phyloP scores from a whole-genome alignment of 2,329 filamentous ascomycete genomes.

The Colletotrichum kahawae region DNA sequence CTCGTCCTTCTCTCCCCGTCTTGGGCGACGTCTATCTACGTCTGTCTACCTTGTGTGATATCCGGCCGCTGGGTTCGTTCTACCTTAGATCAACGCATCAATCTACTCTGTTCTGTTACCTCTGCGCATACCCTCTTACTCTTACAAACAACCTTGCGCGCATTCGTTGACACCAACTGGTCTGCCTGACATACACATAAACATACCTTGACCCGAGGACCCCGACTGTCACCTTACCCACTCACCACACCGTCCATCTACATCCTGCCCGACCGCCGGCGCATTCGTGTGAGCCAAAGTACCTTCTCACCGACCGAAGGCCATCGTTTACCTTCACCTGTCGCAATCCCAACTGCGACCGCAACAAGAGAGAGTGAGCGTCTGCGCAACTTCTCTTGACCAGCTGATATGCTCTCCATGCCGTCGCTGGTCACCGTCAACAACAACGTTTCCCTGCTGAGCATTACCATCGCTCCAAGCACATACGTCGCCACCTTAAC shows the following conservation, averaged over 20 bases:
- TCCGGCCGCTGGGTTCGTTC: background rate
- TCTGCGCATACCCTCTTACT: background rate
- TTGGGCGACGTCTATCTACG: background rate
- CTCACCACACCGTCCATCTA: background rate
- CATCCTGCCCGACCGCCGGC: background rate
- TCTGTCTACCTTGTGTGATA: background rate
- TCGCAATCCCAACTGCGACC: slow-evolving; percentile 14
- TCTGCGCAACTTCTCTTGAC: background rate
- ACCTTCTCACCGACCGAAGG: background rate
- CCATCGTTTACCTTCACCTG: background rate
- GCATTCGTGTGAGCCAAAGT: slow-evolving; percentile 1
- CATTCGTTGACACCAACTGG: background rate
- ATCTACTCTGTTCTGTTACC: background rate
- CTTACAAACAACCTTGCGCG: background rate
- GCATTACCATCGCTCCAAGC: slow-evolving; percentile 62
- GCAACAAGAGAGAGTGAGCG: background rate
- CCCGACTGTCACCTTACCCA: background rate
- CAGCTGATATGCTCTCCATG: slow-evolving; percentile 44
- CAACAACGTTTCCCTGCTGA: slow-evolving; percentile 66
- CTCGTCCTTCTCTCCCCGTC: background rate
- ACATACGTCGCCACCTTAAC: slow-evolving; percentile 59
- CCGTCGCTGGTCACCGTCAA: slow-evolving; percentile 65
- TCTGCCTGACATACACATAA: background rate
- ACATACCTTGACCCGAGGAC: background rate
- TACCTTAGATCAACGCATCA: slow-evolving; percentile 13